Conservation (phyloP, 108 stramenopile species). For the Stephanodiscus triporus region DNA sequence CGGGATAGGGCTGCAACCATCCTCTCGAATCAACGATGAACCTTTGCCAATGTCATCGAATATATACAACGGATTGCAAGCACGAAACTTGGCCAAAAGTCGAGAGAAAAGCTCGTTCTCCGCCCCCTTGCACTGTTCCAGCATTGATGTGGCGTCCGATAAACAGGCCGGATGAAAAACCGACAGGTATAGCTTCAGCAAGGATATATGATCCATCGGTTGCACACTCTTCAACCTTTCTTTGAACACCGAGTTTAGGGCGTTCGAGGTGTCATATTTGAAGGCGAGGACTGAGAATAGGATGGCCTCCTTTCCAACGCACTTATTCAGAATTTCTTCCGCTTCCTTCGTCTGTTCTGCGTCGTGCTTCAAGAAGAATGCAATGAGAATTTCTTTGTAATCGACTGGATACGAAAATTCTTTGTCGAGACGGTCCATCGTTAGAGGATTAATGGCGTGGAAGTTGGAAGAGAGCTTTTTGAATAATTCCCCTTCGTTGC, state of each 20-base stretch:
- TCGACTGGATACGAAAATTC: conserved; percentile 1
- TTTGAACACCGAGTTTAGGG: conserved; percentile 16
- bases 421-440: conserved; percentile 1
- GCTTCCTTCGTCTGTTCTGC: conserved; percentile 11
- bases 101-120: conserved; percentile 10
- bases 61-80: conserved; percentile 12
- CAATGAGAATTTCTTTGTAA: conserved; percentile 9
- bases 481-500: conserved; percentile 22
- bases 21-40: background rate
- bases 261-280: conserved; percentile 18
- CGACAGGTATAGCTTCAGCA: conserved; percentile 24
- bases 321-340: conserved; percentile 11
- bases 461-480: conserved; percentile 22
- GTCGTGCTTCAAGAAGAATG: conserved; percentile 17
- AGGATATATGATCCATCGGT: conserved; percentile 15
- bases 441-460: conserved; percentile 19
- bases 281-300: conserved; percentile 25
- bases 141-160: conserved; percentile 19
- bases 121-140: conserved; percentile 9
- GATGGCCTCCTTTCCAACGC: conserved; percentile 21
- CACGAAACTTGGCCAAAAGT: conserved; percentile 19
- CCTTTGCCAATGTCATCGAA: conserved; percentile 13
- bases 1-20: background rate
- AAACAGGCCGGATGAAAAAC: conserved; percentile 16
- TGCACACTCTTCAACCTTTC: conserved; percentile 2